Evolutionary conservation across 768 basidiomycete genomes (phyloP).

Genomic region (Tricholoma flavovirens): DNA sequence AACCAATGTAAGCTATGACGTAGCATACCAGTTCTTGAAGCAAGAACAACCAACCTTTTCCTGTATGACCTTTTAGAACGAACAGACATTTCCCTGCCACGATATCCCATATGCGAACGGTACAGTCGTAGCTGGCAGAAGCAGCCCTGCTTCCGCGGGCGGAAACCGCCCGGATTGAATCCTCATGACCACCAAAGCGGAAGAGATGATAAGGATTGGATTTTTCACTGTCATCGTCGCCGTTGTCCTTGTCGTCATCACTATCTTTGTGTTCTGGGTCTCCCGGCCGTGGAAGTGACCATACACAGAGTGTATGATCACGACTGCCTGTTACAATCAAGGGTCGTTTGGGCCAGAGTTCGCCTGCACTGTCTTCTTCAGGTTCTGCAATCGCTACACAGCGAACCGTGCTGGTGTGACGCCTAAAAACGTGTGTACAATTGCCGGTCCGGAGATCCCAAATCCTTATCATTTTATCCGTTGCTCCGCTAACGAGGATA

Average conservation of each 20-base stretch:
- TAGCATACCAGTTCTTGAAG: not conserved
- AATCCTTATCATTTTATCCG: slow-evolving; percentile 87
- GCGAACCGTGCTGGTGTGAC: slow-evolving; percentile 93
- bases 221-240: slow-evolving; percentile 30
- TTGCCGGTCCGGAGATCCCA: slow-evolving; percentile 79
- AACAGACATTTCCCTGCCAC: slow-evolving; percentile 76
- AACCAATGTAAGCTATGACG: not conserved
- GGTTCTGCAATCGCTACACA: slow-evolving; percentile 96
- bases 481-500: slow-evolving; percentile 85
- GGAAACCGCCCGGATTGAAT: slow-evolving; percentile 86
- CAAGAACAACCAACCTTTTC: slow-evolving; percentile 60
- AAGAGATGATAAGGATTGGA: slow-evolving; percentile 84
- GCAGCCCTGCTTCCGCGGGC: slow-evolving; percentile 86
- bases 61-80: slow-evolving; percentile 80
- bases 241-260: slow-evolving; percentile 43
- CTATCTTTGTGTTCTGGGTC: slow-evolving; percentile 70
- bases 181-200: slow-evolving; percentile 82
- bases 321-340: slow-evolving; percentile 72
- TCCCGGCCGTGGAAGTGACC: slow-evolving; percentile 49
- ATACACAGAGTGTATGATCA: slow-evolving; percentile 61
- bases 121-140: slow-evolving; percentile 94
- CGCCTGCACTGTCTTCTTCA: slow-evolving; percentile 53
- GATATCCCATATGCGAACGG: slow-evolving; percentile 94
- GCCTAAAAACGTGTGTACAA: slow-evolving; percentile 91
- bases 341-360: slow-evolving; percentile 64